phyloP scores from a whole-genome alignment of 345 rosid species.

The Iberis pinnata region DNA sequence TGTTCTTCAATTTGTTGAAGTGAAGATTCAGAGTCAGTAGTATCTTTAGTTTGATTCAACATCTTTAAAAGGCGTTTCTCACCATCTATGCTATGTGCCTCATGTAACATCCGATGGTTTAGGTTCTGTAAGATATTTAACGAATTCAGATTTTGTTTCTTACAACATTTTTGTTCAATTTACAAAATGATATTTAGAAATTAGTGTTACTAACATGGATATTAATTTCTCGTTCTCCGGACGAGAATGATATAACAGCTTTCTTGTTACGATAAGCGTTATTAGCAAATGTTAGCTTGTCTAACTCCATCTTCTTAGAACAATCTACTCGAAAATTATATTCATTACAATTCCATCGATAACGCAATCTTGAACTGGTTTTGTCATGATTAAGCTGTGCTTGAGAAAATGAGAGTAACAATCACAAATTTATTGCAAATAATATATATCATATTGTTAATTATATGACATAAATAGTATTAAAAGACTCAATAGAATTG shows the following conservation, averaged over 20 bases:
- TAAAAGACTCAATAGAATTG: no score
- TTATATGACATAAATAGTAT: no score
- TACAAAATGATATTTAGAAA: background rate
- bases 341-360: background rate
- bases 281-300: conserved; percentile 16
- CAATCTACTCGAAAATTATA: no score
- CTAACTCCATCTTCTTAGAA: background rate
- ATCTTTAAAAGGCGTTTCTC: conserved; percentile 16
- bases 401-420: no score
- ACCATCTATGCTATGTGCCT: conserved; percentile 1
- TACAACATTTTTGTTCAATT: background rate
- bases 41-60: conserved; percentile 6
- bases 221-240: conserved; percentile 16
- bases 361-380: background rate
- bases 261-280: conserved; percentile 17
- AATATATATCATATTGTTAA: no score
- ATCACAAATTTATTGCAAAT: no score
- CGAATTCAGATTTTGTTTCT: background rate
- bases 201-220: conserved; percentile 10
- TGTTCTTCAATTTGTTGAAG: conserved; percentile 2
- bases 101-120: conserved; percentile 15
- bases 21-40: background rate
- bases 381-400: background rate
- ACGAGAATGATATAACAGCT: conserved; percentile 10
- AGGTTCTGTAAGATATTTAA: conserved; percentile 11